These are phyloP conservation scores for Gynandropsis gynandra DNA, from an alignment of 345 rosid species.

Conservation along the genomic window DNA sequence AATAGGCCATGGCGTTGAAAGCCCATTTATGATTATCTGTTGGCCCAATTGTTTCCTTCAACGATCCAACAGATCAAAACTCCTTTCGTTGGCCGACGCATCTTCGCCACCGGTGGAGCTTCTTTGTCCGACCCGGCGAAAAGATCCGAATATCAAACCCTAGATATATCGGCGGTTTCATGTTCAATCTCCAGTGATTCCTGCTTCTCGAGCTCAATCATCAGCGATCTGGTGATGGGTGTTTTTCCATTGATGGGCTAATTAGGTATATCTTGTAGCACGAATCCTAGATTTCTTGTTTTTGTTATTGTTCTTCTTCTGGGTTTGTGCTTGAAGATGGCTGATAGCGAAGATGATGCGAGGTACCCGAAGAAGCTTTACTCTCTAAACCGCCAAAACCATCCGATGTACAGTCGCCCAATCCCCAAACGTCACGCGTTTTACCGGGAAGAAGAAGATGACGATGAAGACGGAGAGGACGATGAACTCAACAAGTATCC, in stretches of 20 bases:
- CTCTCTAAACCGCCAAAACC: constrained; percentile 50
- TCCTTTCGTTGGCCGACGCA: constrained; percentile 21
- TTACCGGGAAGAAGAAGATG: constrained; percentile 30
- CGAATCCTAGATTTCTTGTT: constrained; percentile 22
- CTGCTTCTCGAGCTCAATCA: not conserved
- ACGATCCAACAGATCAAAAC: constrained; percentile 19
- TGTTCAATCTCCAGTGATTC: not conserved
- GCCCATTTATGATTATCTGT: not conserved
- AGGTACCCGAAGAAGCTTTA: constrained; percentile 55
- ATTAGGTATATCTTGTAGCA: constrained; percentile 2
- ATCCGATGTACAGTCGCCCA: constrained; percentile 33
- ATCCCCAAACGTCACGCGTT: constrained; percentile 25
- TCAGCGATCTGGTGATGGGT: not conserved
- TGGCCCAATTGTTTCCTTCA: not conserved
- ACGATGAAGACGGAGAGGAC: constrained; percentile 15
- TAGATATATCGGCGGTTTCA: constrained; percentile 11
- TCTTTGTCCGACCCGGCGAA: constrained; percentile 19
- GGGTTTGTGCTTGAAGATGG: constrained; percentile 43
- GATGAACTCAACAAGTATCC: constrained; percentile 15
- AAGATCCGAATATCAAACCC: constrained; percentile 21
- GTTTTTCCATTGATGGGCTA: not conserved
- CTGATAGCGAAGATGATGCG: constrained; percentile 62
- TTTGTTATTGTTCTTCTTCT: constrained; percentile 12
- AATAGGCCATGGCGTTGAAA: no score
- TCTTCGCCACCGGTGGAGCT: constrained; percentile 25